A percentile compares a stretch with the other conserved stretches of the same genome.
Evolutionary conservation across 805 yeast species (phyloP).

Genomic region (Suhomyces vadensis): DNA sequence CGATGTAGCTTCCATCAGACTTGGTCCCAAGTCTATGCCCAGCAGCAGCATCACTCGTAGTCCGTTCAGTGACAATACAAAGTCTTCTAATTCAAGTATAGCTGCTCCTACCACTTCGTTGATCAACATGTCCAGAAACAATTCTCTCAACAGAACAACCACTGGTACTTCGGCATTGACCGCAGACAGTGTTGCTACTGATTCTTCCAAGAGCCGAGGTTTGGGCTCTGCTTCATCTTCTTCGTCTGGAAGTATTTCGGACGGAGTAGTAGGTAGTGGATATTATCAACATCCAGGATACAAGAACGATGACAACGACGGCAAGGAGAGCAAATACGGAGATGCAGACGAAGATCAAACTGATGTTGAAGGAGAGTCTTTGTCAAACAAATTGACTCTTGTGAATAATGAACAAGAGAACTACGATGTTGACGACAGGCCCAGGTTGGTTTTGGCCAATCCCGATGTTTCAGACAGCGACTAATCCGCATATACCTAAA

Average conservation of each 20-base stretch:
- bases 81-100: conserved; percentile 17
- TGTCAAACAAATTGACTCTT: neutral
- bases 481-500: conserved; percentile 13
- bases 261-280: conserved; percentile 24
- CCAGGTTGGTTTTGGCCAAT: conserved; percentile 56
- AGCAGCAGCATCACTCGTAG: conserved; percentile 3
- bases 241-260: conserved; percentile 33
- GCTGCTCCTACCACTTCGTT: conserved; percentile 13
- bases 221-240: conserved; percentile 23
- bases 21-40: conserved; percentile 8
- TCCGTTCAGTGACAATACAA: conserved; percentile 6
- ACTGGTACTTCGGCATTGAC: conserved; percentile 27
- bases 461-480: conserved; percentile 50
- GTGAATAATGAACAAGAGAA: conserved; percentile 12
- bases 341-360: conserved; percentile 13
- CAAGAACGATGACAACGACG: conserved; percentile 27
- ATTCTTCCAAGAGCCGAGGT: conserved; percentile 18
- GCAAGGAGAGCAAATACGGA: conserved; percentile 13
- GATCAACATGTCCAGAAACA: conserved; percentile 22
- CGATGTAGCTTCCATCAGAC: conserved; percentile 29
- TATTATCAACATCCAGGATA: conserved; percentile 46
- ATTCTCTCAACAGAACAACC: conserved; percentile 33
- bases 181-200: conserved; percentile 21
- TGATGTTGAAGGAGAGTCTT: conserved; percentile 13
- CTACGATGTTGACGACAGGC: conserved; percentile 36